phyloP scores from a whole-genome alignment of 345 rosid species.

The Dimocarpus longan region DNA sequence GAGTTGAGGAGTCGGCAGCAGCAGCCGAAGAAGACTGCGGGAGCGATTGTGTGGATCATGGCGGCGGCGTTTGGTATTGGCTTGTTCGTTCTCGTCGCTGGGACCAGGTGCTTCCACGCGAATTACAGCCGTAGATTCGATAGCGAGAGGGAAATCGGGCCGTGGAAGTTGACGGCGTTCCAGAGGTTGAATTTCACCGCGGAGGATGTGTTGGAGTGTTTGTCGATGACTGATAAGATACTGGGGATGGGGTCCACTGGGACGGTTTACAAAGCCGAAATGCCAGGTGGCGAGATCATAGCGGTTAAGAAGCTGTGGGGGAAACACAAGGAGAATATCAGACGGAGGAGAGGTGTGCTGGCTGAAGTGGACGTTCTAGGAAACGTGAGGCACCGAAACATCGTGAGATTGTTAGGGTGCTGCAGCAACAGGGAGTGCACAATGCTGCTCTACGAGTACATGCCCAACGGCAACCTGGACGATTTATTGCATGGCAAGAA shows the following conservation, averaged over 20 bases:
- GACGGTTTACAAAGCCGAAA: slow-evolving; percentile 87
- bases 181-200: slow-evolving; percentile 89
- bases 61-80: slow-evolving; percentile 89
- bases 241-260: slow-evolving; percentile 97
- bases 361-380: slow-evolving; percentile 97
- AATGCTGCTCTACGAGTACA: slow-evolving; percentile 91
- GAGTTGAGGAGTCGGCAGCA: slow-evolving; percentile 36
- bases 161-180: slow-evolving; percentile 93
- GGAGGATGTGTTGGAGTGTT: slow-evolving; percentile 80
- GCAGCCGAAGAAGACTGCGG: slow-evolving; percentile 63
- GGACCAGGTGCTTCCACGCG: slow-evolving; percentile 69
- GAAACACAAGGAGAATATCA: slow-evolving; percentile 64
- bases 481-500: slow-evolving; percentile 78
- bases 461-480: slow-evolving; percentile 92
- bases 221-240: slow-evolving; percentile 69
- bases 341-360: slow-evolving; percentile 78
- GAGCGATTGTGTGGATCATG: slow-evolving; percentile 90
- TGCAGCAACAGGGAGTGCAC: slow-evolving; percentile 91
- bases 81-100: slow-evolving; percentile 73
- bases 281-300: slow-evolving; percentile 94
- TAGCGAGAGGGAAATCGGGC: slow-evolving; percentile 59
- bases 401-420: slow-evolving; percentile 87
- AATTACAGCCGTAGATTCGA: slow-evolving; percentile 44
- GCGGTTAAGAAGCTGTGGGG: slow-evolving; percentile 99
- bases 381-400: slow-evolving; percentile 85